These are phyloP conservation scores for Entomophthora muscae DNA, from an alignment of 371 early-diverging fungal genomes.

Conservation along the genomic window DNA sequence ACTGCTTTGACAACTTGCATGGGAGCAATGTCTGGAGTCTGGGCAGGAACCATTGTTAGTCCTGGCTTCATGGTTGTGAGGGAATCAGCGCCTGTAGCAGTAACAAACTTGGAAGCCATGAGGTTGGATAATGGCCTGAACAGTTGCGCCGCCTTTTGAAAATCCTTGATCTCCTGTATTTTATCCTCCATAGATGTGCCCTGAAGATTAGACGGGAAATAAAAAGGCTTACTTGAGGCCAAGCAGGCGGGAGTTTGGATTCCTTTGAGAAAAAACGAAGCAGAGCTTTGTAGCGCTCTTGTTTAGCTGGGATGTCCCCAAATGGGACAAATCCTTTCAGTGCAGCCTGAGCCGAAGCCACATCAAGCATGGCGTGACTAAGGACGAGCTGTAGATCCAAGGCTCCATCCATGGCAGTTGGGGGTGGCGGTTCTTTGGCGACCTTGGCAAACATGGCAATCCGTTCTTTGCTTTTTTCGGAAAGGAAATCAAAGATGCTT, in stretches of 20 bases:
- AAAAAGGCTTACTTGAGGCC: slow-evolving; percentile 14
- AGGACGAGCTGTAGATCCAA: neutral
- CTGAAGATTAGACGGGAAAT: slow-evolving; percentile 11
- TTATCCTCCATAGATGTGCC: slow-evolving; percentile 30
- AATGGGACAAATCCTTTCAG: slow-evolving; percentile 77
- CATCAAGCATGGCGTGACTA: slow-evolving; percentile 25
- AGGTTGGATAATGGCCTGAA: slow-evolving; percentile 52
- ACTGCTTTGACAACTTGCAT: neutral
- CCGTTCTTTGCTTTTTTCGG: slow-evolving; percentile 39
- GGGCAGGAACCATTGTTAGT: neutral
- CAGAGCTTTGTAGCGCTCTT: slow-evolving; percentile 53
- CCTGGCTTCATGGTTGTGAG: neutral
- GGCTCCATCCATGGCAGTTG: slow-evolving; percentile 8
- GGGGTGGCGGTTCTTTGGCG: slow-evolving; percentile 13
- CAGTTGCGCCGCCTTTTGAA: slow-evolving; percentile 63
- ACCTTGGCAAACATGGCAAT: slow-evolving; percentile 32
- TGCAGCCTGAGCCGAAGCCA: slow-evolving; percentile 46
- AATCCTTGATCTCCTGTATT: slow-evolving; percentile 54
- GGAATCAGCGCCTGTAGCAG: neutral
- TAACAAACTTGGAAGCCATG: slow-evolving; percentile 57
- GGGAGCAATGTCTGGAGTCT: neutral
- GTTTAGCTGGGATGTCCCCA: slow-evolving; percentile 49
- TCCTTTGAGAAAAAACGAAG: slow-evolving; percentile 24
- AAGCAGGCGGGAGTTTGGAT: neutral
- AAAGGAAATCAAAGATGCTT: slow-evolving; percentile 58